Evolutionary conservation across 345 rosid genomes (phyloP), one percentile per base, ranked within the genome.

Genomic region (Angophora floribunda): DNA sequence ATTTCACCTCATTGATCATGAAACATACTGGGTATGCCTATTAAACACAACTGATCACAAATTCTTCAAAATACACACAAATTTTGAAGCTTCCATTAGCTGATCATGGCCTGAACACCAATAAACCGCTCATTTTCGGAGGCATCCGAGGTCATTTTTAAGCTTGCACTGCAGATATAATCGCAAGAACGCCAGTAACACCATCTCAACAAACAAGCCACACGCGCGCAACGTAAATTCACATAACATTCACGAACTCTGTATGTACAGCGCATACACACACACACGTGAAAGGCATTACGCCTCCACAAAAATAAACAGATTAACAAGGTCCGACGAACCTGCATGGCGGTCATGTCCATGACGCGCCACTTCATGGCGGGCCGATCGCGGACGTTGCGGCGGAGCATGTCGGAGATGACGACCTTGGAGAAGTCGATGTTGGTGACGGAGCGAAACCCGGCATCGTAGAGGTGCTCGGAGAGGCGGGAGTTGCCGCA

Each of bases 291-390:
- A 41, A 75, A 10, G 21, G 82, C 49, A 75, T 9, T 1, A 10
- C 7, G 51, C 13, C 87, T 13, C 53, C 63, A 5, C 28, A 2
- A 24, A 2, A 86, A 86, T 28, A 36, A 59, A 41, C 30, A 16
- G 32, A 44, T 15, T 1, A 36, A 86, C 12, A 0, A 26, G 75
- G 51, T 52, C 61, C 50, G 26, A 44, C 50, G 51, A 13, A 94
- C 99, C 98, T 95, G 96, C 99, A 97, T 90, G 85, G 85, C 87
- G 51, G 98, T 96, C 91, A 97, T 97, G 90, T 96, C 99, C 99
- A 96, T 96, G 88, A 97, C 96, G 47, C 99, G 96, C 98, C 99
- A 97, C 88, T 93, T 96, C 94, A 97, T 90, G 8, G 88, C 93
- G 6, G 99, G 97, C 17, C 99, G 96, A 59, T 91, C 94, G 45